A percentile compares a stretch with the other conserved stretches of the same genome.
phyloP scores from a whole-genome alignment of 495 filamentous ascomycete genomes.

The Niebla homalea region DNA sequence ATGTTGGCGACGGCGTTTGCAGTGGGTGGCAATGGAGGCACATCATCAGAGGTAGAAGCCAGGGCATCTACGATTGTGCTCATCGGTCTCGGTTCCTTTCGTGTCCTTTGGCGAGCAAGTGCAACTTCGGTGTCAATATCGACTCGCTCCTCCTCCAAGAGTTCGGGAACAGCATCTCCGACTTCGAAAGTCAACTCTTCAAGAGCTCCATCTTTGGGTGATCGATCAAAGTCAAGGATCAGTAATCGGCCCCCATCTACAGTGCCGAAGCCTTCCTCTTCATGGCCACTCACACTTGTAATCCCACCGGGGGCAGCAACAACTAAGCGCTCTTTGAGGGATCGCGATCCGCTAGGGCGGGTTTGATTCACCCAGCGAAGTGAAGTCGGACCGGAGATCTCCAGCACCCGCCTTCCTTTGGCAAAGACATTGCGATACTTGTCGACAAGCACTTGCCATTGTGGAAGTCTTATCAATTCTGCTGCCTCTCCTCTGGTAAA shows the following conservation, averaged over 20 bases:
- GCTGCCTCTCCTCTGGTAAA: constrained; percentile 14
- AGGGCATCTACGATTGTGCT: constrained; percentile 11
- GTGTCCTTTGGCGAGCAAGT: constrained; percentile 60
- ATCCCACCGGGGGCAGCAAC: constrained; percentile 66
- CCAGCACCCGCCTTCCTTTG: constrained; percentile 41
- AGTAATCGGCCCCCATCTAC: constrained; percentile 74
- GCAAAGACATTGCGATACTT: constrained; percentile 51
- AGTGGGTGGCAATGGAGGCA: constrained; percentile 11
- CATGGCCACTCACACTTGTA: constrained; percentile 38
- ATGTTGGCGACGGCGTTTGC: constrained; percentile 12
- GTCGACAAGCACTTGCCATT: constrained; percentile 59
- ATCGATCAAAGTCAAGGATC: constrained; percentile 61
- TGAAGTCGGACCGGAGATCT: constrained; percentile 42
- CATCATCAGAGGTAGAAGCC: constrained; percentile 8
- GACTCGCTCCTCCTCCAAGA: constrained; percentile 50
- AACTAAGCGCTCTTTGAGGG: constrained; percentile 47
- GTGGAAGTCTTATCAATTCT: constrained; percentile 33
- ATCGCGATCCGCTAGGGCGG: constrained; percentile 16
- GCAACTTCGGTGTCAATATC: constrained; percentile 66
- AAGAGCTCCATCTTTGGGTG: constrained; percentile 38
- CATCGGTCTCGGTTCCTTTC: constrained; percentile 7
- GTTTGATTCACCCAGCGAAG: constrained; percentile 49
- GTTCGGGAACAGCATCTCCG: constrained; percentile 53
- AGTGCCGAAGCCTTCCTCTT: constrained; percentile 60
- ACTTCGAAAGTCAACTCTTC: constrained; percentile 57